Base-by-base conservation (phyloP, 2,329 filamentous ascomycete genomes). In the Colletotrichum euphorbiae region DNA sequence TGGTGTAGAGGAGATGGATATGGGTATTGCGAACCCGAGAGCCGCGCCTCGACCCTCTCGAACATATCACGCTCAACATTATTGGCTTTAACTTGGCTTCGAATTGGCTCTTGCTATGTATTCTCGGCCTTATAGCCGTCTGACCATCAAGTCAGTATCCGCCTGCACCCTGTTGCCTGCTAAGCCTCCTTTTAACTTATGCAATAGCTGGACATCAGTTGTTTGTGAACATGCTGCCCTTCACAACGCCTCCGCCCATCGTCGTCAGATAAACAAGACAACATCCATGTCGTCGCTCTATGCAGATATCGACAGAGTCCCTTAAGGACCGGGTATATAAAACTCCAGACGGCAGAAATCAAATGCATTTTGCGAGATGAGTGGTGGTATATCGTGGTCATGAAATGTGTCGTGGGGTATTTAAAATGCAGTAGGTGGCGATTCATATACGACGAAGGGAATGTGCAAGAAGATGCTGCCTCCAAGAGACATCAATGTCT, bases 271-370 rank as follows among this genome's bases (percentile, higher is more conserved):
- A 65, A 48, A 42, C 33, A 48, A 52, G 61, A 58, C 60, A 24
- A 59, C 43, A 28, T 45, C 9, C 6, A 52, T 40, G 59, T 65
- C 65, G 46, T 54, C 65, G 15, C 8, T 58, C 46, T 38, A 68
- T 65, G 60, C 65, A 68, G 65, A 60, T 65, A 68, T 68, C 56
- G 68, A 70, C 59, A 67, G 63, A 67, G 69, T 62, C 67, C 67
- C 51, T 55, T 57, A 28, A 24, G 69, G 64, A 63, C 63, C 56
- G 69, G 69, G 69, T 71, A 71, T 71, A 71, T 67, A 59, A 42
- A 65, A 71, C 54, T 68, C 54, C 54, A 68, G 52, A 68, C 19
- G 40, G 40, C 60, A 66, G 42, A 65, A 63, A 52, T 24, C 42
- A 62, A 40, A 65, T 19, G 55, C 46, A 60, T 65, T 36, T 59